Evolutionary conservation across 495 filamentous ascomycete genomes (phyloP).

Genomic region (Trichoderma virens): DNA sequence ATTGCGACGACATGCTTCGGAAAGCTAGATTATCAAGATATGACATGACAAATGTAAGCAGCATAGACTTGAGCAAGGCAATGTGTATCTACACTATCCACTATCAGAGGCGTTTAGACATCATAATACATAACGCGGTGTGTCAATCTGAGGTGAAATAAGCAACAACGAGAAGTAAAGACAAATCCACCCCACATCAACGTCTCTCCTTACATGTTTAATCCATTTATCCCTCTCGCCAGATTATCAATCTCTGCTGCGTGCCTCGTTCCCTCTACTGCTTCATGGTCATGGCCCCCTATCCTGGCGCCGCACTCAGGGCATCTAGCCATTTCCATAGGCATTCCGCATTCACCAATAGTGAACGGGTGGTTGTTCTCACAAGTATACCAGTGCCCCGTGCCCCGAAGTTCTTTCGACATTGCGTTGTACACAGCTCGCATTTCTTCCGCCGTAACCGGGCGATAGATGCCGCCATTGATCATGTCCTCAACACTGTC

Average conservation of each 20-base stretch:
- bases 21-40: no score
- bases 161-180: no score
- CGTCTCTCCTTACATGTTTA: neutral
- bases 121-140: no score
- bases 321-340: slow-evolving; percentile 54
- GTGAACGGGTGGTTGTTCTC: slow-evolving; percentile 50
- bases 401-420: slow-evolving; percentile 41
- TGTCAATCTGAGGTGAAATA: no score
- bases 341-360: slow-evolving; percentile 43
- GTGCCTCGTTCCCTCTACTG: slow-evolving; percentile 30
- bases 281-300: slow-evolving; percentile 52
- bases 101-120: no score
- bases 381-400: slow-evolving; percentile 64
- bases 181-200: neutral
- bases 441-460: slow-evolving; percentile 30
- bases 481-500: slow-evolving; percentile 18
- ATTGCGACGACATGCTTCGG: no score
- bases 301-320: slow-evolving; percentile 57
- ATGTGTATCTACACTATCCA: no score
- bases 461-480: slow-evolving; percentile 24
- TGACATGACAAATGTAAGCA: no score
- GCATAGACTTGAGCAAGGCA: no score
- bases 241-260: slow-evolving; percentile 21
- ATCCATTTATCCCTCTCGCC: slow-evolving; percentile 13
- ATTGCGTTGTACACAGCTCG: slow-evolving; percentile 41